Evolutionary conservation across 805 yeast species (phyloP), one percentile per base, ranked within the genome.

Genomic region (Wickerhamiella kazuoi): DNA sequence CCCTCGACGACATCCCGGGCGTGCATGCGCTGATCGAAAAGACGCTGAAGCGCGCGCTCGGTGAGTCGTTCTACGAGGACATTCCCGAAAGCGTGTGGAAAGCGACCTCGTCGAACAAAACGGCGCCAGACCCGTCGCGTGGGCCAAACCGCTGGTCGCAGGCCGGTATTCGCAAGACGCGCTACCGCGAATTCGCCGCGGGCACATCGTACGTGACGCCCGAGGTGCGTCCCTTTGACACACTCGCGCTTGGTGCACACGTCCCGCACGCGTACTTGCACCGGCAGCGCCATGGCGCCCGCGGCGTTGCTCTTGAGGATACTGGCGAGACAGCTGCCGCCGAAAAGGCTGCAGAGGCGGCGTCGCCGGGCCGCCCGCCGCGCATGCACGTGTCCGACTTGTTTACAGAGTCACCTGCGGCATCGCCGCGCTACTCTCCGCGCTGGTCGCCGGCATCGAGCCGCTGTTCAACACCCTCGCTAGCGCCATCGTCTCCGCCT

Each of bases 71-170:
- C 40, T 36, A 45, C 18, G 59, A 57, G 26, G 62, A 57, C 40
- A 45, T 57, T 14, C 62, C 61, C 24, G 58, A 54, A 34, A 45
- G 51, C 17, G 42, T 56, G 17, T 52, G 56, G 49, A 44, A 52
- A 28, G 40, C 49, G 36, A 49, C 54, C 18, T 48, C 42, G 30
- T 46, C 52, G 3, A 15, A 13, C 2, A 21, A 41, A n/a, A 26
- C 17, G 21, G 41, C 40, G n/a, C 53, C 53, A 1, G 49, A 49
- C 36, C 52, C 53, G 9, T 37, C 39, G 17, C 37, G 20, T n/a
- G 54, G 54, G 14, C 44, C 50, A 2, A 40, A 46, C 16, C 40
- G 54, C 9, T 50, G 53, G 48, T 40, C 47, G 9, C 48, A 39
- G 34, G 49, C 46, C 32, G 14, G 21, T 21, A 30, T 36, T 2